A percentile compares a stretch with the other conserved stretches of the same genome.
Evolutionary conservation across 345 rosid species (phyloP).

Genomic region (Anacardium occidentale): DNA sequence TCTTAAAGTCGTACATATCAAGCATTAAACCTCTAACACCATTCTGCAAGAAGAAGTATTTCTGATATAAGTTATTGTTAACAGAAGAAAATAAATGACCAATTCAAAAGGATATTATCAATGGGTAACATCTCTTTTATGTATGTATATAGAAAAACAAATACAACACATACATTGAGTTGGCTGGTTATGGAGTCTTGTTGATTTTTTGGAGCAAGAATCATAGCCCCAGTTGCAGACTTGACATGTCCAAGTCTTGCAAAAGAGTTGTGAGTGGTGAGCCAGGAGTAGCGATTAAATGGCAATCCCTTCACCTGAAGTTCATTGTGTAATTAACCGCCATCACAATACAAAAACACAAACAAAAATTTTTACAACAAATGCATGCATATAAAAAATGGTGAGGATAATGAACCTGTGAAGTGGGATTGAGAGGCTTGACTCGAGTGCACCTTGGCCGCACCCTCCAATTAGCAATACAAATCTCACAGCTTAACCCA

Average conservation of each 20-base stretch:
- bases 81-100: neutral
- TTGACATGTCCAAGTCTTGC: conserved; percentile 41
- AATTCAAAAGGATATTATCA: no score
- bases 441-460: conserved; percentile 73
- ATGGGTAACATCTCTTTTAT: no score
- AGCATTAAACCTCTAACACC: conserved; percentile 93
- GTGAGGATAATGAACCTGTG: conserved; percentile 38
- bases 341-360: neutral
- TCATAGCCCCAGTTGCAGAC: conserved; percentile 56
- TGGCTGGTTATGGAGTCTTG: conserved; percentile 78
- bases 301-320: conserved; percentile 62
- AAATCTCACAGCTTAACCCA: conserved; percentile 71
- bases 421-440: conserved; percentile 58
- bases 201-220: conserved; percentile 72
- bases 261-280: conserved; percentile 89
- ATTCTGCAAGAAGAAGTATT: conserved; percentile 48
- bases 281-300: conserved; percentile 86
- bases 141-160: no score
- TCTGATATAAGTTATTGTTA: neutral
- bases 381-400: neutral
- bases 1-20: conserved; percentile 80
- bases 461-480: conserved; percentile 57
- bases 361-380: neutral
- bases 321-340: no score
- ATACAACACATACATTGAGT: conserved; percentile 49